Evolutionary conservation across 176 grass and related monocot genomes (phyloP), one percentile per base, ranked within the genome.

Genomic region (Rhynchospora breviuscula): DNA sequence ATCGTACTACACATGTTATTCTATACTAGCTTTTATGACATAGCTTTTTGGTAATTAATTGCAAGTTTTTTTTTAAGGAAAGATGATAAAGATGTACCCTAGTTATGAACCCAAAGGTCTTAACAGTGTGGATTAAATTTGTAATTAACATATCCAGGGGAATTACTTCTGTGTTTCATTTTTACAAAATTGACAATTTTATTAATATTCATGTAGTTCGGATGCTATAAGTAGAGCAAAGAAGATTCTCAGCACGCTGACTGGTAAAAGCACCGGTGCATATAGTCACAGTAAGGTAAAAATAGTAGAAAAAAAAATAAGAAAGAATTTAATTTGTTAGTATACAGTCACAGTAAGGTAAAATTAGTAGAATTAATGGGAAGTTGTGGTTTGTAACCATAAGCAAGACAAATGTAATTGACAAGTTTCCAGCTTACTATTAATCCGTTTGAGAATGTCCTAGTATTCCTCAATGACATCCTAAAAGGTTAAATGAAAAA

Each of bases 261-360:
- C 91, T 17, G 64, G 86, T 14, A 90, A 56, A 78, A 64, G 82
- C 21, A 19, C 89, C 12, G 87, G 89, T 84, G 83, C 86, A 79
- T 97, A 97, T 71, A 97, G 86, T 74, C 83, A 78, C 61, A 84
- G 86, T 64, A 87, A 84, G 88, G 91, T 89, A 6, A 76, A 48
- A 76, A 29, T 21, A 29, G 26, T 18, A 17, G 4, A 18, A 18
- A 18, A 67, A 67, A 33, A 4, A 31, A 35, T 6, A 18, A 59
- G 6, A 1, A 22, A 40, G 35, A 29, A 29, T 29, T 40, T 40
- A 5, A 40, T 40, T 40, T 40, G 35, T 40, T 40, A 40, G 35
- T 40, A 5, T 40, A 40, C 35, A 97, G 86, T 74, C 83, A 77
- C 61, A 84, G 86, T 63, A 87, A 84, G 88, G 89, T 89, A 5